Percentiles rank a stretch among this genome's conserved stretches.
These are phyloP conservation scores for Fusarium buxicola DNA, from an alignment of 2,329 filamentous ascomycete species.

Conservation along the genomic window DNA sequence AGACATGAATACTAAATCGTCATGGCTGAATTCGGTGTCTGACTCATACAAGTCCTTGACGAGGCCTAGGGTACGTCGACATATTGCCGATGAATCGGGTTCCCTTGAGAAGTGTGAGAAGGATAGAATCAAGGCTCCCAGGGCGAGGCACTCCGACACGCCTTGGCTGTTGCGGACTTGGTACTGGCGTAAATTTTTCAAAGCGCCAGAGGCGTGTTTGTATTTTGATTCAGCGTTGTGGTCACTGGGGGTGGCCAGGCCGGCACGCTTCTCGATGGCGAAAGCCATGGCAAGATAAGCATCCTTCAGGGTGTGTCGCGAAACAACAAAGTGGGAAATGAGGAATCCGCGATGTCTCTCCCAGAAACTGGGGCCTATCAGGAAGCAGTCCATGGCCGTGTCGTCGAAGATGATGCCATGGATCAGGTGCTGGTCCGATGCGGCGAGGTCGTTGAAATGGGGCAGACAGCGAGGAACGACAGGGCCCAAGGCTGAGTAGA, in stretches of 20 bases:
- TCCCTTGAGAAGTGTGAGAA: constrained; percentile 31
- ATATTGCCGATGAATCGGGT: constrained; percentile 27
- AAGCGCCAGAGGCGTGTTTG: constrained; percentile 33
- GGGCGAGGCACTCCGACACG: constrained; percentile 32
- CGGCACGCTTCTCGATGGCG: constrained; percentile 2
- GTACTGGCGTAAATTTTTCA: constrained; percentile 28
- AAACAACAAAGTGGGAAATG: constrained; percentile 25
- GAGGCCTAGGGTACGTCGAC: constrained; percentile 34
- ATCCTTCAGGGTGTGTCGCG: constrained; percentile 23
- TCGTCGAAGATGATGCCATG: constrained; percentile 24
- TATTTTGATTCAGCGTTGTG: neutral
- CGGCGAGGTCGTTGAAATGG: constrained; percentile 1
- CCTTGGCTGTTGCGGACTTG: constrained; percentile 11
- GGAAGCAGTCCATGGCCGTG: constrained; percentile 30
- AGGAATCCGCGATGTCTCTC: constrained; percentile 29
- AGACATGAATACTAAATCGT: constrained; percentile 33
- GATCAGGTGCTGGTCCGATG: constrained; percentile 13
- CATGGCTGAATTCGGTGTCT: neutral
- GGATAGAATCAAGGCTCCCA: constrained; percentile 35
- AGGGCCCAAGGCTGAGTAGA: neutral
- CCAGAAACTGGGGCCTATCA: constrained; percentile 40
- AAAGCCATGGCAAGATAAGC: constrained; percentile 36
- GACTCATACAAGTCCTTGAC: constrained; percentile 35
- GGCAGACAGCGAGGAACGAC: neutral
- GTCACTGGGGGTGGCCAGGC: too few species aligned